phyloP scores from a whole-genome alignment of 139 green algal genomes.

The Penium margaritaceum region DNA sequence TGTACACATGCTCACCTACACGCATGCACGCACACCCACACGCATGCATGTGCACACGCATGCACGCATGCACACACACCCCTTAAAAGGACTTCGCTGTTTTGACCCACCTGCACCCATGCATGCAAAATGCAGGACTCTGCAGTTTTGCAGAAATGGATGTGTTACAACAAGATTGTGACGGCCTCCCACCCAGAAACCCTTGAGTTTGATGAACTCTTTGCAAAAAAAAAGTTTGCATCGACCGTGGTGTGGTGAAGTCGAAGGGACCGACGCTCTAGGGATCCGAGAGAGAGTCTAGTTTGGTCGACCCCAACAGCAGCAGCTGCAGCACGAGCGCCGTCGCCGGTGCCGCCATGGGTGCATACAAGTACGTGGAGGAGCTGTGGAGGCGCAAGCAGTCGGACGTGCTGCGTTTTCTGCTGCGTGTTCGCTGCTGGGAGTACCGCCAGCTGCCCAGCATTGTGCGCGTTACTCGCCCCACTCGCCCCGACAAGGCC shows the following conservation, averaged over 20 bases:
- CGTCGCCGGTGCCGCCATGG: no score
- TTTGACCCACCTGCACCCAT: no score
- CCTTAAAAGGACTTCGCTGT: no score
- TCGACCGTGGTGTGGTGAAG: no score
- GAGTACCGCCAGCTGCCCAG: slow-evolving; percentile 92
- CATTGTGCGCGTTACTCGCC: slow-evolving; percentile 76
- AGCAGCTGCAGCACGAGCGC: no score
- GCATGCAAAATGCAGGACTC: not conserved
- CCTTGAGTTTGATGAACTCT: no score
- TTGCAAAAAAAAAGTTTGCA: no score
- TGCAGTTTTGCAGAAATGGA: not conserved
- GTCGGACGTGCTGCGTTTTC: slow-evolving; percentile 95
- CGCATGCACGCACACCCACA: not conserved
- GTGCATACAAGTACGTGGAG: slow-evolving; percentile 86
- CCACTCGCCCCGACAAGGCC: slow-evolving; percentile 92
- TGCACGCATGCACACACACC: not conserved
- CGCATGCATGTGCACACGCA: not conserved
- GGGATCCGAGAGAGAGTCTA: no score
- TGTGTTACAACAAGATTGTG: not conserved
- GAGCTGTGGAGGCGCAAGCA: slow-evolving; percentile 98
- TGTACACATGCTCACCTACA: not conserved
- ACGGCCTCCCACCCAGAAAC: no score
- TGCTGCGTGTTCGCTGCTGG: slow-evolving; percentile 97
- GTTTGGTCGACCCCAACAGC: no score
- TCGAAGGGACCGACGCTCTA: no score